phyloP scores from a whole-genome alignment of 139 green algal genomes.

The Medakamo hakoo region DNA sequence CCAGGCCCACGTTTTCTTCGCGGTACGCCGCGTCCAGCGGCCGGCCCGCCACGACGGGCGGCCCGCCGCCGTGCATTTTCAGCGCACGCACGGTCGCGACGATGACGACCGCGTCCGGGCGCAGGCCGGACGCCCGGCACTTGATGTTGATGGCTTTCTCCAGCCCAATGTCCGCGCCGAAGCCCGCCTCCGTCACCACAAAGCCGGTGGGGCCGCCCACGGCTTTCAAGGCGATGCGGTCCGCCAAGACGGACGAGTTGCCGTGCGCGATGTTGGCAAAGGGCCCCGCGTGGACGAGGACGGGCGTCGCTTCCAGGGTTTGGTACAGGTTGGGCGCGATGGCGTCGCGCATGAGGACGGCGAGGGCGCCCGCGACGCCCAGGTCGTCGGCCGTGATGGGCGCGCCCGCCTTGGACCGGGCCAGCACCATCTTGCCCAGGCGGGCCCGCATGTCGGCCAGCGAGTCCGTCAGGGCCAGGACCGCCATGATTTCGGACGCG shows the following conservation, averaged over 20 bases:
- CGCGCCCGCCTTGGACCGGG: slow-evolving; percentile 29
- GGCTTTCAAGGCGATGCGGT: slow-evolving; percentile 85
- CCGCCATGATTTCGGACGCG: slow-evolving; percentile 91
- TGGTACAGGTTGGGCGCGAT: slow-evolving; percentile 76
- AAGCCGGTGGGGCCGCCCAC: slow-evolving; percentile 69
- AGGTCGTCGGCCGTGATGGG: slow-evolving; percentile 91
- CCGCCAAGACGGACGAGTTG: slow-evolving; percentile 89
- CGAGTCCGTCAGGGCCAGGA: slow-evolving; percentile 78
- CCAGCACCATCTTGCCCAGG: slow-evolving; percentile 83
- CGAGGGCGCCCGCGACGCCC: slow-evolving; percentile 84
- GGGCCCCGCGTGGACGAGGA: slow-evolving; percentile 72
- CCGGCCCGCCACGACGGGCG: slow-evolving; percentile 63
- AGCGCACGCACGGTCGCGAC: slow-evolving; percentile 90
- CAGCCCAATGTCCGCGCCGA: slow-evolving; percentile 93
- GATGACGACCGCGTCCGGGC: slow-evolving; percentile 63
- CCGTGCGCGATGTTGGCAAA: slow-evolving; percentile 98
- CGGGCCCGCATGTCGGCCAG: slow-evolving; percentile 80
- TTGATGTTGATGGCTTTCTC: slow-evolving; percentile 96
- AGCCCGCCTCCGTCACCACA: slow-evolving; percentile 91
- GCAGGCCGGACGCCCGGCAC: slow-evolving; percentile 58
- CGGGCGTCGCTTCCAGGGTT: slow-evolving; percentile 90
- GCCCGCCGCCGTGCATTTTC: slow-evolving; percentile 84
- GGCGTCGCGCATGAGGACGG: slow-evolving; percentile 96
- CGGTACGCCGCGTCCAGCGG: slow-evolving; percentile 84
- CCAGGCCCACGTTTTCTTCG: slow-evolving; percentile 71